Evolutionary conservation across 2,329 filamentous ascomycete genomes (phyloP), one percentile per base, ranked within the genome.

Genomic region (Hymenoscyphus scutula): DNA sequence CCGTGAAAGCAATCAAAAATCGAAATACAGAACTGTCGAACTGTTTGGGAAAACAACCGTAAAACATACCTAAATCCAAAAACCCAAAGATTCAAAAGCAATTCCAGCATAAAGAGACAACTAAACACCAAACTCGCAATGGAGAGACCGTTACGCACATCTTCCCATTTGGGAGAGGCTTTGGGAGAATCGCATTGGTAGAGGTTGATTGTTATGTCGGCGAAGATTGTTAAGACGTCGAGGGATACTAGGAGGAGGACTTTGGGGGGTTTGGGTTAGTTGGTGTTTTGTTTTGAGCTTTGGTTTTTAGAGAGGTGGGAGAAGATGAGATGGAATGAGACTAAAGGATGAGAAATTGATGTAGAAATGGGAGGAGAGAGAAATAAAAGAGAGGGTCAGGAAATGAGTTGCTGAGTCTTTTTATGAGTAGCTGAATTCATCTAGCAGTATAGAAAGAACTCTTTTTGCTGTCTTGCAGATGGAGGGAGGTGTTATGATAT

Each of bases 71-170:
- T 68, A 34, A 78, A 74, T 1, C 87, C 87, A 76, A 87, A 89
- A 2, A 84, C 84, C 77, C 85, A 84, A 2, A 89, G 73, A 32
- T 80, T 83, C 2, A 82, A 75, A 10, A 81, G 60, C 73, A 90
- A 74, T 74, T 91, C 89, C 0, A 81, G 68, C 77, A 90, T 79
- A 72, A 91, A 91, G 30, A 89, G 70, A 67, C 80, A 84, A 61
- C 84, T 88, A 71, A 90, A 85, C 1, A 83, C 76, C 53, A 89
- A 74, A 5, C 84, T 82, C 37, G 82, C 74, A 2, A 79, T 76
- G 13, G 80, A 80, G 48, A 90, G 75, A 0, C 72, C 77, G 10
- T 78, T 71, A 27, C 77, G 70, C 2, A 77, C 76, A 55, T 73
- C 69, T 56, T 74, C 69, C 74, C 76, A 77, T 17, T 30, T 62